Evolutionary conservation across 2,329 filamentous ascomycete genomes (phyloP), one percentile per base, ranked within the genome.

Genomic region (Raffaelea arxii): DNA sequence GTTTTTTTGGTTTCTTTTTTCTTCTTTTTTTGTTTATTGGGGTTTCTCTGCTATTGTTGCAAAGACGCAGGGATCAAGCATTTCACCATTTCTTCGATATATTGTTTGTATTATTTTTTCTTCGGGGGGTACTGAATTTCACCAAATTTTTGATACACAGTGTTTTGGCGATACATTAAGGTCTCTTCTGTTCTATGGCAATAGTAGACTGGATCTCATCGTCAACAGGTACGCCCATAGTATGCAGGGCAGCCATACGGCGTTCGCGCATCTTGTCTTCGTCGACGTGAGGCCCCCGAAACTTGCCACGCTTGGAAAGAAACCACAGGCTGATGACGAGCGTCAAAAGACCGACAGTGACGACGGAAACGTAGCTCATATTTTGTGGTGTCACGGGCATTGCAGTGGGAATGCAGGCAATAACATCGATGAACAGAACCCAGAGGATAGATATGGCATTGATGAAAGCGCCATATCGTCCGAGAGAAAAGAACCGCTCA

Each of bases 401-500:
- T 14, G 44, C 32, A 1, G 42, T 46, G 3, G 54, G 53, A 16
- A 55, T 50, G 6, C 48, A 48, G 19, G 43, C 42, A 21, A 50
- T 42, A 21, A 51, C 19, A 21, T 49, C 44, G 19, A 47, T 30
- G 23, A 51, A 51, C 1, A 40, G 3, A 2, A 51, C 46, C 49
- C 49, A 51, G 22, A 39, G 46, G 18, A 49, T 27, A 3, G 44
- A 16, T 1, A 41, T 14, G 9, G 35, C 41, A 37, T 61, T 61
- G 23, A 61, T 39, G 4, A 47, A 22, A 2, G 44, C 42, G 1
- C 59, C 59, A 6, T 44, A 59, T n/a, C 24, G 54, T 0, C 57
- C 59, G 1, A 61, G 45, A 12, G 44, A 51, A 6, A 61, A 59
- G 11, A 51, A 56, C 4, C 59, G 46, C 4, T 45, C 22, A 3